Percentiles rank a stretch among this genome's conserved stretches.
Conservation (phyloP, 2,329 filamentous ascomycete genomes). For the Colletotrichum simmondsii region DNA sequence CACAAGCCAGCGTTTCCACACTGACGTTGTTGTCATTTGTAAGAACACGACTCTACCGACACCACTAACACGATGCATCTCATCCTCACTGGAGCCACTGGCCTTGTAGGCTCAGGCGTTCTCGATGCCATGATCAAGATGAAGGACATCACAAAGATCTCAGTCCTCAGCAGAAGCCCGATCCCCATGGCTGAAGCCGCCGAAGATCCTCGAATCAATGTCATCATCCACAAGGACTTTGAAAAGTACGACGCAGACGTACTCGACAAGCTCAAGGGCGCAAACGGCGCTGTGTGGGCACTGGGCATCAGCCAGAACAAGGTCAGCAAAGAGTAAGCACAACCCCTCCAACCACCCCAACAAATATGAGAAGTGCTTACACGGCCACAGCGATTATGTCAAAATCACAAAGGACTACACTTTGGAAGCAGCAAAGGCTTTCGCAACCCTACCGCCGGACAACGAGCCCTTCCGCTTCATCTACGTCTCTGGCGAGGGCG, state of each 20-base stretch:
- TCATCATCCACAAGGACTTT: slow-evolving; percentile 78
- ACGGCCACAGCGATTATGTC: slow-evolving; percentile 64
- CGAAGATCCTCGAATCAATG: slow-evolving; percentile 68
- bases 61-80: slow-evolving; percentile 63
- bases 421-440: slow-evolving; percentile 70
- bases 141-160: slow-evolving; percentile 70
- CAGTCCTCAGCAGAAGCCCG: slow-evolving; percentile 73
- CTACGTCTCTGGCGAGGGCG: slow-evolving; percentile 74
- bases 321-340: slow-evolving; percentile 67
- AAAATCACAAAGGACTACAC: slow-evolving; percentile 76
- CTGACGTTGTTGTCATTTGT: neutral
- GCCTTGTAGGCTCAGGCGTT: slow-evolving; percentile 70
- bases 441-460: slow-evolving; percentile 57
- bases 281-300: slow-evolving; percentile 79
- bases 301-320: slow-evolving; percentile 72
- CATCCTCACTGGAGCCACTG: slow-evolving; percentile 76
- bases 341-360: neutral
- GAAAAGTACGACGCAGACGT: slow-evolving; percentile 66
- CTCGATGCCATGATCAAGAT: slow-evolving; percentile 71
- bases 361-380: neutral
- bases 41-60: neutral
- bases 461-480: slow-evolving; percentile 73
- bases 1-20: neutral
- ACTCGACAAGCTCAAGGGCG: slow-evolving; percentile 69
- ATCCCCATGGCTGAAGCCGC: slow-evolving; percentile 69